A percentile compares a stretch with the other conserved stretches of the same genome.
phyloP scores from a whole-genome alignment of 2,329 filamentous ascomycete species.

The Epichloe brachyelytri region DNA sequence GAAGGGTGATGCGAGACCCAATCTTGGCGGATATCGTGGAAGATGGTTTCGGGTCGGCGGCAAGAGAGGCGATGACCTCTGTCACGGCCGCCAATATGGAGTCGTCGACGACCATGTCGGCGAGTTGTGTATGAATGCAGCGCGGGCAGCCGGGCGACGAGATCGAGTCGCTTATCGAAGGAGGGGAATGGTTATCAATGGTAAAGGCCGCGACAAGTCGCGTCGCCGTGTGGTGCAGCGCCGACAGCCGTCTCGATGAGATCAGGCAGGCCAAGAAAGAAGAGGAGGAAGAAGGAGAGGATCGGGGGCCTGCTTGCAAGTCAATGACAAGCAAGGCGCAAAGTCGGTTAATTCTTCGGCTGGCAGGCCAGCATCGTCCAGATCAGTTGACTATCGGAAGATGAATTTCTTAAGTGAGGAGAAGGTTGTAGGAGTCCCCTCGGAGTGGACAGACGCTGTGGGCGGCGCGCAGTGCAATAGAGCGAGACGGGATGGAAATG shows the following conservation, averaged over 20 bases:
- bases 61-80: slow-evolving; percentile 40
- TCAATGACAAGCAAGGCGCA: slow-evolving; percentile 1
- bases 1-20: slow-evolving; percentile 50
- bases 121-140: slow-evolving; percentile 15
- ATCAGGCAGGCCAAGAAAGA: slow-evolving; percentile 1
- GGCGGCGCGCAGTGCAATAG: not conserved
- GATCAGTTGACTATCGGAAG: not conserved
- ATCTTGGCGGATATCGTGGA: slow-evolving; percentile 27
- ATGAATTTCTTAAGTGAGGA: slow-evolving; percentile 1
- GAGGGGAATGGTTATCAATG: not conserved
- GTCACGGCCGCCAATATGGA: slow-evolving; percentile 40
- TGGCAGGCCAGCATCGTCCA: slow-evolving; percentile 4
- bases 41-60: slow-evolving; percentile 28
- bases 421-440: not conserved
- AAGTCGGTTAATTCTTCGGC: not conserved
- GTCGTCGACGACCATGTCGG: slow-evolving; percentile 35
- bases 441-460: slow-evolving; percentile 1
- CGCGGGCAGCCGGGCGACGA: not conserved
- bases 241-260: not conserved
- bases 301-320: not conserved
- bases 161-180: not conserved
- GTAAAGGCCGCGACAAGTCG: not conserved
- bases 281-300: not conserved
- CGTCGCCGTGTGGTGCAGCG: slow-evolving; percentile 1
- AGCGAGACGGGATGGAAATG: not conserved